Percentiles rank a stretch among this genome's conserved stretches.
Conservation (phyloP, 495 filamentous ascomycete genomes). For the Aspergillus leporis region DNA sequence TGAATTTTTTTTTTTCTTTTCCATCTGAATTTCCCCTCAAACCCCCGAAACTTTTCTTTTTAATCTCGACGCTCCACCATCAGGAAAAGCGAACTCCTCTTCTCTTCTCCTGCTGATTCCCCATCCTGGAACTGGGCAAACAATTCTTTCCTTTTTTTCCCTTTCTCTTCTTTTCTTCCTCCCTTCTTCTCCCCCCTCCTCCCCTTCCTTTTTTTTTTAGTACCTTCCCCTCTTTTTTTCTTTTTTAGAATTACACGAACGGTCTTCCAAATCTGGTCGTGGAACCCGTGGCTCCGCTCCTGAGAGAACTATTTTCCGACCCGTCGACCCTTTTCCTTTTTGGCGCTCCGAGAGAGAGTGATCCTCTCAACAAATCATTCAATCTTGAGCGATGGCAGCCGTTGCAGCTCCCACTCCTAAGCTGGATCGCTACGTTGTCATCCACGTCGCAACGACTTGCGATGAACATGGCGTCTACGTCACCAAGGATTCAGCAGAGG, state of each 20-base stretch:
- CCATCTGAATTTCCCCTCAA: slow-evolving; percentile 22
- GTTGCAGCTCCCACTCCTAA: slow-evolving; percentile 57
- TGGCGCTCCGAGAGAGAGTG: slow-evolving; percentile 28
- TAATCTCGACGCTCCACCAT: slow-evolving; percentile 39
- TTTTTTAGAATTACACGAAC: slow-evolving; percentile 25
- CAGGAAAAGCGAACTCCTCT: slow-evolving; percentile 12
- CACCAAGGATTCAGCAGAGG: slow-evolving; percentile 97
- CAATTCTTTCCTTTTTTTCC: slow-evolving; percentile 23
- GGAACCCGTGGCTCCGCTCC: slow-evolving; percentile 9
- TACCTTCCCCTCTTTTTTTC: slow-evolving; percentile 32
- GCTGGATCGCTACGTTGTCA: slow-evolving; percentile 93
- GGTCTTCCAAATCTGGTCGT: slow-evolving; percentile 14
- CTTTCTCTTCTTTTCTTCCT: slow-evolving; percentile 22
- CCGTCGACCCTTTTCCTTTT: slow-evolving; percentile 22
- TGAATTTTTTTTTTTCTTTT: slow-evolving; percentile 9
- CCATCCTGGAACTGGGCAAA: slow-evolving; percentile 15
- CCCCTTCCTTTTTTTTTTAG: no score
- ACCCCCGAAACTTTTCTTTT: slow-evolving; percentile 41
- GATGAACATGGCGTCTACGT: slow-evolving; percentile 99
- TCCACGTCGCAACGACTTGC: slow-evolving; percentile 97
- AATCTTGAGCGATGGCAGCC: slow-evolving; percentile 43
- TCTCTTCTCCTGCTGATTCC: slow-evolving; percentile 5
- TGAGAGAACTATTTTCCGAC: slow-evolving; percentile 21
- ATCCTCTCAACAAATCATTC: slow-evolving; percentile 11
- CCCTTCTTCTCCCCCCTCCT: slow-evolving; percentile 25